A percentile compares a stretch with the other conserved stretches of the same genome.
Evolutionary conservation across 345 rosid species (phyloP).

Genomic region (Corchorus olitorius): DNA sequence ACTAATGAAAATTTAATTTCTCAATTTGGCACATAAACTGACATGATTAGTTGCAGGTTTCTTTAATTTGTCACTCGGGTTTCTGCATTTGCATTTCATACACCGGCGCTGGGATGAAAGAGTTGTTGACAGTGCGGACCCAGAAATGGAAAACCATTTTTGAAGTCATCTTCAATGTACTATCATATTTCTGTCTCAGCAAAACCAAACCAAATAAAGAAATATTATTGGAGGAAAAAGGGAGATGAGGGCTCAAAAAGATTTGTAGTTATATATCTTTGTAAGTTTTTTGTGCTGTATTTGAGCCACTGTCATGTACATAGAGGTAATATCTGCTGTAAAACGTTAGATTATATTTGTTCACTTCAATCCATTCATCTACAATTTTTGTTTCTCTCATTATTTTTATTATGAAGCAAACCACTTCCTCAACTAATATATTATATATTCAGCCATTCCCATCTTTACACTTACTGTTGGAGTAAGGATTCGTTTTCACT

Average conservation of each 20-base stretch:
- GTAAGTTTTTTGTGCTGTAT: conserved; percentile 26
- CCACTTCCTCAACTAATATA: not conserved
- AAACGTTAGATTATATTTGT: conserved; percentile 29
- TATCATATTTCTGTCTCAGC: conserved; percentile 15
- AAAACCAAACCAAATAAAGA: conserved; percentile 27
- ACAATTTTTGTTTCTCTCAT: conserved; percentile 21
- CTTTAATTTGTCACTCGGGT: conserved; percentile 15
- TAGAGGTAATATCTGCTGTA: conserved; percentile 35
- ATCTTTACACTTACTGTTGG: not conserved
- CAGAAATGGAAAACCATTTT: not conserved
- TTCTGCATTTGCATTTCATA: conserved; percentile 5
- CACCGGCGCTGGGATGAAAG: conserved; percentile 16
- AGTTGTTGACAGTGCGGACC: not conserved
- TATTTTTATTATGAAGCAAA: not conserved
- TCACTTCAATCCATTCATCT: conserved; percentile 47
- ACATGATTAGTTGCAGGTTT: conserved; percentile 25
- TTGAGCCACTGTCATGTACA: conserved; percentile 35
- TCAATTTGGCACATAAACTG: not conserved
- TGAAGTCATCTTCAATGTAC: conserved; percentile 20
- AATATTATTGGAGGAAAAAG: conserved; percentile 19
- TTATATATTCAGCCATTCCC: not conserved
- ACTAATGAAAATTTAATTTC: too few species aligned
- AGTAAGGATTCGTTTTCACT: too few species aligned
- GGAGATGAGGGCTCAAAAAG: conserved; percentile 14
- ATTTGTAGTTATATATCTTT: conserved; percentile 32